A percentile compares a stretch with the other conserved stretches of the same genome.
These are phyloP conservation scores for Pseudonitzschia delicatissima DNA, from an alignment of 108 stramenopile species.

Conservation along the genomic window DNA sequence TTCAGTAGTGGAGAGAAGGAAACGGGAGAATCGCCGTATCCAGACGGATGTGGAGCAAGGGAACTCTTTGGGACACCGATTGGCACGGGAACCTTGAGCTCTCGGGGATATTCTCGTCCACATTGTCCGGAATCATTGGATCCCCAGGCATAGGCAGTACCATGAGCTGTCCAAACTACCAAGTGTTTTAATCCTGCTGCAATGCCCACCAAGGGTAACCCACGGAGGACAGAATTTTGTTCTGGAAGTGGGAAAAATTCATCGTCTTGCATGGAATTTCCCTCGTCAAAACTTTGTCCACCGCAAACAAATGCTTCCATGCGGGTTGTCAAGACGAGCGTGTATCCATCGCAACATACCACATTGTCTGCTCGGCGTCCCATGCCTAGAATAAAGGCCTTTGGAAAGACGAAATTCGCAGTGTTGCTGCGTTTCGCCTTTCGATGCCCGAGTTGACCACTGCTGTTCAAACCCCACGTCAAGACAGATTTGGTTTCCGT, in stretches of 20 bases:
- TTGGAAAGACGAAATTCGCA: background rate
- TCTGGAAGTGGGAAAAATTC: slow-evolving; percentile 24
- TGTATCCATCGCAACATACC: slow-evolving; percentile 59
- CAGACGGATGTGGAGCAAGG: background rate
- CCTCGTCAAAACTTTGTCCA: slow-evolving; percentile 26
- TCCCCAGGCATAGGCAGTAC: slow-evolving; percentile 73
- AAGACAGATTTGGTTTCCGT: slow-evolving; percentile 59
- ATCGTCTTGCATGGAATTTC: background rate
- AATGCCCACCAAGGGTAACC: slow-evolving; percentile 56
- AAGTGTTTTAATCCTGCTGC: slow-evolving; percentile 65
- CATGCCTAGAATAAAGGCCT: background rate
- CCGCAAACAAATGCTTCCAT: slow-evolving; percentile 55
- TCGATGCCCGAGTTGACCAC: slow-evolving; percentile 70
- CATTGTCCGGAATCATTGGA: slow-evolving; percentile 56
- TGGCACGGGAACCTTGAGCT: slow-evolving; percentile 48
- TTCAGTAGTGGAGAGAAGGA: slow-evolving; percentile 19
- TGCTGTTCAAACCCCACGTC: slow-evolving; percentile 64
- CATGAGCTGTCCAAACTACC: slow-evolving; percentile 68
- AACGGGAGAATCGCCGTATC: background rate
- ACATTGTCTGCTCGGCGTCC: slow-evolving; percentile 40
- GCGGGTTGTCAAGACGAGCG: slow-evolving; percentile 65
- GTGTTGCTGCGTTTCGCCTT: background rate
- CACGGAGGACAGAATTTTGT: slow-evolving; percentile 48
- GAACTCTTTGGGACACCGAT: slow-evolving; percentile 33
- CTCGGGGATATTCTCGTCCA: slow-evolving; percentile 55